Evolutionary conservation across 768 basidiomycete species (phyloP).

Genomic region (Kwoniella shandongensis): DNA sequence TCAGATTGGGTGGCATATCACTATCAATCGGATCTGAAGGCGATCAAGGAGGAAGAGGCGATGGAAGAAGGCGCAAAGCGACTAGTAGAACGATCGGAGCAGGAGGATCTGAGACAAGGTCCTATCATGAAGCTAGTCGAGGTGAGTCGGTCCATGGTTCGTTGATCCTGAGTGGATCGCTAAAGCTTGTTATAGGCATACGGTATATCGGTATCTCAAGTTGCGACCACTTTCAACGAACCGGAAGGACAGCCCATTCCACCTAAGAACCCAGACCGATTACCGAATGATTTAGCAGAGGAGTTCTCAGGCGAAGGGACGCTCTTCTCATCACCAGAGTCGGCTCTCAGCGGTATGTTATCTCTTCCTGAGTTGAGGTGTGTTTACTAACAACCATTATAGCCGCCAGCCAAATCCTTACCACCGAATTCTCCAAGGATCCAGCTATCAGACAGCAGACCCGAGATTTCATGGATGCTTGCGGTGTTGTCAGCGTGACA

Average conservation of each 20-base stretch:
- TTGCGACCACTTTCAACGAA: constrained; percentile 74
- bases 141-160: constrained; percentile 57
- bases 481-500: constrained; percentile 72
- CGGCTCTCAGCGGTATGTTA: constrained; percentile 46
- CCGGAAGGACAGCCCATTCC: constrained; percentile 23
- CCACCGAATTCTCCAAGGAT: constrained; percentile 89
- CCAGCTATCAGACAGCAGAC: constrained; percentile 78
- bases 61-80: constrained; percentile 49
- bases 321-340: constrained; percentile 29
- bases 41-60: constrained; percentile 60
- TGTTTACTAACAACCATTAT: background rate
- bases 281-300: constrained; percentile 78
- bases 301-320: constrained; percentile 65
- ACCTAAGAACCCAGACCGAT: constrained; percentile 67
- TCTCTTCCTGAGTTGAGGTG: background rate
- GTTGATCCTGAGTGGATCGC: background rate
- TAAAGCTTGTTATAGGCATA: constrained; percentile 62
- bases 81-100: constrained; percentile 26
- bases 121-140: constrained; percentile 63
- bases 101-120: constrained; percentile 30
- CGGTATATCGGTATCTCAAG: constrained; percentile 75
- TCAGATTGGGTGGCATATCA: constrained; percentile 87
- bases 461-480: constrained; percentile 69
- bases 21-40: constrained; percentile 63
- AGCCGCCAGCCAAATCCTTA: constrained; percentile 65